phyloP scores from a whole-genome alignment of 768 basidiomycete genomes.

The Auricularia sp. region DNA sequence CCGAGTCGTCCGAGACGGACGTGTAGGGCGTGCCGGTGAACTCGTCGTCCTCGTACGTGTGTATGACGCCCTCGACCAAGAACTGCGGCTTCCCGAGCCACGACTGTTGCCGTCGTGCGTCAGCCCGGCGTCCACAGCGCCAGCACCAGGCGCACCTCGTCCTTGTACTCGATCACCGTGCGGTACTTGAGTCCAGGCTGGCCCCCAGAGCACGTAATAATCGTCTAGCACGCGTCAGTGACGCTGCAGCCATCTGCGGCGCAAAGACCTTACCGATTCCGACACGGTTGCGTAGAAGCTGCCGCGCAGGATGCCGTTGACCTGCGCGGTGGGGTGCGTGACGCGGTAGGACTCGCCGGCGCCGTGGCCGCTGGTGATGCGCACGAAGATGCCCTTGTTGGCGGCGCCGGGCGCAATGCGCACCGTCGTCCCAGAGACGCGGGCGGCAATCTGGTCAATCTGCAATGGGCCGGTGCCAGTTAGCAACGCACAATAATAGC shows the following conservation, averaged over 20 bases:
- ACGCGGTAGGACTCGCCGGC: constrained; percentile 79
- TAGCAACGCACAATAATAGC: neutral
- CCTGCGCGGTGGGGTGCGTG: constrained; percentile 79
- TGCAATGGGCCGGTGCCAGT: neutral
- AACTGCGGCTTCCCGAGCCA: constrained; percentile 88
- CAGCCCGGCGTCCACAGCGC: neutral
- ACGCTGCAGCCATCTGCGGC: neutral
- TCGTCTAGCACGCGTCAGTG: constrained; percentile 26
- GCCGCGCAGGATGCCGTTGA: constrained; percentile 88
- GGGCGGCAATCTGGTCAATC: constrained; percentile 89
- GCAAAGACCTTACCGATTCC: constrained; percentile 37
- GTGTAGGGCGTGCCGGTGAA: neutral
- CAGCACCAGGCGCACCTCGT: constrained; percentile 55
- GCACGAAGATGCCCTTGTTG: constrained; percentile 85
- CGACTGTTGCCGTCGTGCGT: constrained; percentile 36
- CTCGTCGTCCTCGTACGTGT: constrained; percentile 61
- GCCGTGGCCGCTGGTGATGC: constrained; percentile 61
- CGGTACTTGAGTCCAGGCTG: constrained; percentile 50
- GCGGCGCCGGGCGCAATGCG: constrained; percentile 72
- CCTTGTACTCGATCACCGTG: constrained; percentile 87
- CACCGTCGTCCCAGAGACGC: constrained; percentile 79
- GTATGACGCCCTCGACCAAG: constrained; percentile 80
- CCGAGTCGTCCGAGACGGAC: constrained; percentile 2
- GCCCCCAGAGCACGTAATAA: constrained; percentile 72
- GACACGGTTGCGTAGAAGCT: constrained; percentile 84